Conservation (phyloP, 768 basidiomycete species). For the Suillus lakei region DNA sequence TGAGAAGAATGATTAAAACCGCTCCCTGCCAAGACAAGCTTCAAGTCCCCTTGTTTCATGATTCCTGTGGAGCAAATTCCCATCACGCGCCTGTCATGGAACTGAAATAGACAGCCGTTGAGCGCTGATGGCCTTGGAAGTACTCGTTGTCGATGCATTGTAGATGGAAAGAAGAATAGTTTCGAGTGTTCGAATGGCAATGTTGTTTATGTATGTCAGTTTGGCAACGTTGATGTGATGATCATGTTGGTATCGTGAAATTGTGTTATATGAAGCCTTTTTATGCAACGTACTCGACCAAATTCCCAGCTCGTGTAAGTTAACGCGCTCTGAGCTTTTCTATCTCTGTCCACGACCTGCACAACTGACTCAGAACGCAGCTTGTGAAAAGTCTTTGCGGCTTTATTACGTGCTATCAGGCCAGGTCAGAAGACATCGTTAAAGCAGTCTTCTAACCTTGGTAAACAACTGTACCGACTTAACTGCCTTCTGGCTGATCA, state of each 20-base stretch:
- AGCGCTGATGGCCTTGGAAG: background rate
- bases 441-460: background rate
- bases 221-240: background rate
- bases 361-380: background rate
- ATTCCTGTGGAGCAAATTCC: background rate
- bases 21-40: background rate
- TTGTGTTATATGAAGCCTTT: background rate
- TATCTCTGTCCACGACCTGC: slow-evolving; percentile 1
- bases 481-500: background rate
- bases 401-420: background rate
- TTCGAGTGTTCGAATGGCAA: background rate
- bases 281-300: slow-evolving; percentile 1
- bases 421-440: background rate
- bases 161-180: background rate
- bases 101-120: background rate
- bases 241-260: background rate
- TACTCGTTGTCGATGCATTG: background rate
- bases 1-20: background rate
- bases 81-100: background rate
- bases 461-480: background rate
- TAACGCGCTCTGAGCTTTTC: background rate
- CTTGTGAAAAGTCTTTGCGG: background rate
- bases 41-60: background rate
- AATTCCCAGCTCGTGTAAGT: slow-evolving; percentile 1
- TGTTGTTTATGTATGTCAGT: background rate